Percentiles rank a stretch among this genome's conserved stretches.
These are phyloP conservation scores for Leccinum discolor DNA, from an alignment of 1,284 basidiomycete genomes.

Conservation along the genomic window DNA sequence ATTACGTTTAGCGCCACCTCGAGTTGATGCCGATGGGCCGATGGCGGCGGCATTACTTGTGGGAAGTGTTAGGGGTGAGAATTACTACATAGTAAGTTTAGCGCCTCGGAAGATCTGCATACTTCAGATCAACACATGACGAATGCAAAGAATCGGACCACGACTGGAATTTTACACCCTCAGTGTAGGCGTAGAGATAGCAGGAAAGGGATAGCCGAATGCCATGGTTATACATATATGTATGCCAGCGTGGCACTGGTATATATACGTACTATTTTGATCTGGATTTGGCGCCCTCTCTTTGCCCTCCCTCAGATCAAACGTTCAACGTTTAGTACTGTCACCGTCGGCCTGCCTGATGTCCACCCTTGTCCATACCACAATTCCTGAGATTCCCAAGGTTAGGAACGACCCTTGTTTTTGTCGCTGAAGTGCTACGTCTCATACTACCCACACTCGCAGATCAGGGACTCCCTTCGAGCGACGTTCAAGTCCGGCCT, in stretches of 20 bases:
- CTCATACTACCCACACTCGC: not conserved
- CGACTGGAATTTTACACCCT: not conserved
- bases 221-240: not conserved
- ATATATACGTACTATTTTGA: not conserved
- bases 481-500: constrained; percentile 25
- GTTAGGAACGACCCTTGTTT: constrained; percentile 5
- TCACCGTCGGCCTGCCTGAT: constrained; percentile 8
- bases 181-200: not conserved
- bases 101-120: not conserved
- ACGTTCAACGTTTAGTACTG: not conserved
- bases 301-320: not conserved
- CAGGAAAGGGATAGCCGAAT: not conserved
- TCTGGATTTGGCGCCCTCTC: not conserved
- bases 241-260: not conserved
- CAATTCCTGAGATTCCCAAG: constrained; percentile 20
- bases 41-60: not conserved
- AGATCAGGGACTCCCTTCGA: constrained; percentile 29
- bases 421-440: not conserved
- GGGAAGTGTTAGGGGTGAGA: too few species aligned
- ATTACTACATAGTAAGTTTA: too few species aligned
- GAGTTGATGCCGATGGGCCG: not conserved
- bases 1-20: not conserved
- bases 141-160: not conserved
- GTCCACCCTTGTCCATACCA: constrained; percentile 18
- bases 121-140: not conserved